A percentile compares a stretch with the other conserved stretches of the same genome.
Evolutionary conservation across 768 basidiomycete species (phyloP).

Genomic region (Tricholoma saponaceum): DNA sequence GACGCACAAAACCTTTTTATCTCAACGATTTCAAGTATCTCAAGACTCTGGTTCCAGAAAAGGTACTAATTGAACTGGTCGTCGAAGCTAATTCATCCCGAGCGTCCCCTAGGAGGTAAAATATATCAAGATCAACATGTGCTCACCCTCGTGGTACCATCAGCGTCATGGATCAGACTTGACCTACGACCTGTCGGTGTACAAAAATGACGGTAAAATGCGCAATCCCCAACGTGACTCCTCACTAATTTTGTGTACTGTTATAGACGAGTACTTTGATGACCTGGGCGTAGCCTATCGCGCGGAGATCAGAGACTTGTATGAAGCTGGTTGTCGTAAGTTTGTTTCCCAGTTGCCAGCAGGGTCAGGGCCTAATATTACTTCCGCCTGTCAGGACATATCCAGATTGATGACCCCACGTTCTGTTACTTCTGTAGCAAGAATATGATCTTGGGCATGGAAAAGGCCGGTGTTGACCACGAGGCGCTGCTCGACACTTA

Average conservation of each 20-base stretch:
- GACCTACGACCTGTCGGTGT: slow-evolving; percentile 55
- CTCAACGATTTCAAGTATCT: slow-evolving; percentile 59
- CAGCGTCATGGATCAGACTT: slow-evolving; percentile 57
- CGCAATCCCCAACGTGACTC: not conserved
- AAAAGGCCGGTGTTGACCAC: slow-evolving; percentile 54
- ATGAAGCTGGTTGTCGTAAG: slow-evolving; percentile 46
- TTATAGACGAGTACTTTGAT: slow-evolving; percentile 46
- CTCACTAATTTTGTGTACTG: not conserved
- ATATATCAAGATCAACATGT: slow-evolving; percentile 67
- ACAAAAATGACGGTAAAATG: slow-evolving; percentile 51
- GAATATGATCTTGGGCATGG: slow-evolving; percentile 48
- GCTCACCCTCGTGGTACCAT: slow-evolving; percentile 71
- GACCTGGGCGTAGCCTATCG: slow-evolving; percentile 45
- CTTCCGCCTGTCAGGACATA: slow-evolving; percentile 32
- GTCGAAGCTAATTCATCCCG: slow-evolving; percentile 2
- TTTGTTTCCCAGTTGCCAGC: slow-evolving; percentile 4
- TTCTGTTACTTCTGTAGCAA: slow-evolving; percentile 68
- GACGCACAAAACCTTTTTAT: slow-evolving; percentile 57
- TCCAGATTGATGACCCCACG: slow-evolving; percentile 51
- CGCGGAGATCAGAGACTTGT: slow-evolving; percentile 45
- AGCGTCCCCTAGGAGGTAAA: slow-evolving; percentile 46
- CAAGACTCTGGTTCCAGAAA: slow-evolving; percentile 50
- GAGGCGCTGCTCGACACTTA: slow-evolving; percentile 65
- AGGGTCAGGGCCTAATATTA: slow-evolving; percentile 16
- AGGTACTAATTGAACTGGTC: slow-evolving; percentile 29